Conservation (phyloP, 164 flowering plant species). For the Aristolochia californica region DNA sequence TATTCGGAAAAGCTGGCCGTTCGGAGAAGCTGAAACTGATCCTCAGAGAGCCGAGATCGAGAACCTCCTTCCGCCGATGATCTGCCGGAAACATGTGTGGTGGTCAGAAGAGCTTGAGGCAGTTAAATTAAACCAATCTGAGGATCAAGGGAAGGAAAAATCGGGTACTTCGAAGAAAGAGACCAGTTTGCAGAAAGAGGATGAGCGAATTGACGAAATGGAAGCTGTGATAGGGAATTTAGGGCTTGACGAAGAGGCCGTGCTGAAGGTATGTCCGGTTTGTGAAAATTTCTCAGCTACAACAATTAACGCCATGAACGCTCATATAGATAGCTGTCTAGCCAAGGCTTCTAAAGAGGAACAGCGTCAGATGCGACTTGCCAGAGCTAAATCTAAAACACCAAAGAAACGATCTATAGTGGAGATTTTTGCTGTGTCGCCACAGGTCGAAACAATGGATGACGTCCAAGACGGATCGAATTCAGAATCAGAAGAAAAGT, state of each 20-base stretch:
- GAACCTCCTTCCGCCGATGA: constrained; percentile 39
- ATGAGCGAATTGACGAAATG: background rate
- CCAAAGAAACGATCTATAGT: constrained; percentile 56
- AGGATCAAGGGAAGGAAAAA: background rate
- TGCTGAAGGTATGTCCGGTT: constrained; percentile 35
- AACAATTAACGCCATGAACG: constrained; percentile 29
- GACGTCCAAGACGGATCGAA: constrained; percentile 9
- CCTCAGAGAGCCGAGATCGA: constrained; percentile 4
- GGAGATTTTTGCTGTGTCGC: constrained; percentile 51
- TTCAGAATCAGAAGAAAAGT: constrained; percentile 3
- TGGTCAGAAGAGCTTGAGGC: constrained; percentile 38
- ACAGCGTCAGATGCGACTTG: constrained; percentile 2
- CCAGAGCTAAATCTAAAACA: constrained; percentile 16
- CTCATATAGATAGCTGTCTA: constrained; percentile 26
- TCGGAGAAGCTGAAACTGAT: constrained; percentile 14
- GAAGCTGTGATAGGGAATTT: constrained; percentile 2
- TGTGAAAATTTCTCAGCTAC: constrained; percentile 24
- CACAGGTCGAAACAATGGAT: constrained; percentile 23
- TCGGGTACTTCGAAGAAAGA: background rate
- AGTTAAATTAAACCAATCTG: constrained; percentile 1
- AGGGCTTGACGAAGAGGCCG: constrained; percentile 1
- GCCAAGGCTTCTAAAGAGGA: constrained; percentile 17
- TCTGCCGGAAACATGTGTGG: constrained; percentile 37
- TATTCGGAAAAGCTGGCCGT: constrained; percentile 53
- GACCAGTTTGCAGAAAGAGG: background rate